Percentiles rank a stretch among this genome's conserved stretches.
Conservation (phyloP, 139 green algal genomes). For the Chlamydomonas sphaeroides region DNA sequence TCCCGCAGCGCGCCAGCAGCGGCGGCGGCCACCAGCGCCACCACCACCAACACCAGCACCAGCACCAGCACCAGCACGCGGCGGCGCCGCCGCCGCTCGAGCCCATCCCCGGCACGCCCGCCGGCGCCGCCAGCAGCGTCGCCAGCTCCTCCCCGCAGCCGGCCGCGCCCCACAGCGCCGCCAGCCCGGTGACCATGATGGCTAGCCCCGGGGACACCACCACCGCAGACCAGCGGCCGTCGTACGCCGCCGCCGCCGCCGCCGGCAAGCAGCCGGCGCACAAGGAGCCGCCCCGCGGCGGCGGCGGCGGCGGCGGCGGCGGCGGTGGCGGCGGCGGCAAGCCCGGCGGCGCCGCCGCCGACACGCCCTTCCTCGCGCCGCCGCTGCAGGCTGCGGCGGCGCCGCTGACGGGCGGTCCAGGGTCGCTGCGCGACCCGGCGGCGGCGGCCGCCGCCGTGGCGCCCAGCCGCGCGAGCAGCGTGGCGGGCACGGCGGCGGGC, state of each 20-base stretch:
- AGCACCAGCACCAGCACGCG: neutral
- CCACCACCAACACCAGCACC: neutral
- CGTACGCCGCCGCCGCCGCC: too few relatives aligned
- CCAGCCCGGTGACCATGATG: too few relatives aligned
- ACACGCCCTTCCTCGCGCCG: neutral
- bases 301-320: too few relatives aligned
- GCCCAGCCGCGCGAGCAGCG: constrained; percentile 27
- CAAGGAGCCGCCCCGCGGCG: too few relatives aligned
- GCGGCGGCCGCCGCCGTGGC: neutral
- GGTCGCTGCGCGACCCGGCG: neutral
- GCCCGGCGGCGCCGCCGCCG: neutral
- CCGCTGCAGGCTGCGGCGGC: neutral
- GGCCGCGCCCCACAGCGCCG: too few relatives aligned
- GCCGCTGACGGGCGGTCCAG: too few relatives aligned
- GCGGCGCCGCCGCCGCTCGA: too few relatives aligned
- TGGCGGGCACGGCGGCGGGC: neutral
- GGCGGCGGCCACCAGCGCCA: neutral
- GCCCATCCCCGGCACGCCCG: too few relatives aligned
- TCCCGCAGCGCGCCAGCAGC: neutral
- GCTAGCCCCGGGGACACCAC: too few relatives aligned
- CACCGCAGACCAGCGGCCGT: too few relatives aligned
- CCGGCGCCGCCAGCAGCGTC: too few relatives aligned
- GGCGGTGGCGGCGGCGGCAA: neutral
- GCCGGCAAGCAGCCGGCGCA: neutral
- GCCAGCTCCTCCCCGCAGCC: too few relatives aligned